Evolutionary conservation across 495 filamentous ascomycete species (phyloP), one percentile per base, ranked within the genome.

Genomic region (Polyplosphaeria fusca): DNA sequence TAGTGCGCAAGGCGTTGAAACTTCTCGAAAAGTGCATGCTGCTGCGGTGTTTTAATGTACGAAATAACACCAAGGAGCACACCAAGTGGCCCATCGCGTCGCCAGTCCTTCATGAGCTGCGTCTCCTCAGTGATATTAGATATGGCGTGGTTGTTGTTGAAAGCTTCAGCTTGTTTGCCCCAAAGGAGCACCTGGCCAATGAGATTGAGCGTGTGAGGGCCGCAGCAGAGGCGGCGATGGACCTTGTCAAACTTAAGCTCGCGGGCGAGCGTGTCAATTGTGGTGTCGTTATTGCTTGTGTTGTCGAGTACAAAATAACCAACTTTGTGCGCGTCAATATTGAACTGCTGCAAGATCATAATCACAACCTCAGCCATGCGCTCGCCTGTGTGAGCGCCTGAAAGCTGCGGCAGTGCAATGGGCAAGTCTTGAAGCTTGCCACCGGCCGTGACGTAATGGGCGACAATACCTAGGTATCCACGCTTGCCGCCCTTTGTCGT

Each of bases 401-500:
- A 13, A 20, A 48, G 46, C 46, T 48, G 46, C 20, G 46, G 46
- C 25, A 48, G 46, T 4, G 24, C 46, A 20, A 48, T 7, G 4
- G 46, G 23, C 19, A 35, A 20, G 24, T 30, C 24, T 4, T 12
- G 13, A 16, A 30, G 3, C 23, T 11, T 35, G 24, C 46, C 46
- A 3, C 20, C 4, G 13, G 24, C 46, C 5, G 12, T 35, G 35
- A 16, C 46, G 26, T 50, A 30, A 64, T 69, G 62, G 40, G 52
- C 39, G 38, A 64, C 26, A 68, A 70, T 54, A 55, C 68, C 54
- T 53, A 58, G 14, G 44, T 55, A 55, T 58, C 9, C 38, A 9
- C 25, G 18, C 13, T 42, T 41, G 22, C 49, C 37, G 37, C 49
- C 38, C 16, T 52, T 41, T 1, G 22, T 27, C 19, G 49, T 25